Evolutionary conservation across 306 rosid species (phyloP).

Genomic region (Acacia melanoxylon): DNA sequence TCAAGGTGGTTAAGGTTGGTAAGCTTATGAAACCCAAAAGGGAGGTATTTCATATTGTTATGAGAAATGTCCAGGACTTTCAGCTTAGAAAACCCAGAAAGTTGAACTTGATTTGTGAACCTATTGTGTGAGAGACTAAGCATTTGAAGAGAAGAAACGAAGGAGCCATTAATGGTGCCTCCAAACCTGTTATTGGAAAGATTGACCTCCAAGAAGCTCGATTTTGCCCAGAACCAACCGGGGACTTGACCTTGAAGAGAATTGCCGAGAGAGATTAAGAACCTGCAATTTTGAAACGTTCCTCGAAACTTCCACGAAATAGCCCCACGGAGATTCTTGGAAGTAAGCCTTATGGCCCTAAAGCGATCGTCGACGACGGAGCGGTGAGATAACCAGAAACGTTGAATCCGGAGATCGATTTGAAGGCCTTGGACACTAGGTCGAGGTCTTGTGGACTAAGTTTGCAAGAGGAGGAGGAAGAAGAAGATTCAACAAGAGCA

Average conservation of each 20-base stretch:
- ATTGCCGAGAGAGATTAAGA: slow-evolving; percentile 72
- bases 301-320: slow-evolving; percentile 60
- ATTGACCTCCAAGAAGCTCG: slow-evolving; percentile 44
- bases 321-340: slow-evolving; percentile 64
- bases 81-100: slow-evolving; percentile 52
- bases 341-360: slow-evolving; percentile 45
- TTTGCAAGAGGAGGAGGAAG: slow-evolving; percentile 44
- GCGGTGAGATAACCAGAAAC: slow-evolving; percentile 53
- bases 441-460: slow-evolving; percentile 35
- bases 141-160: slow-evolving; percentile 52
- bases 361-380: slow-evolving; percentile 36
- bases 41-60: slow-evolving; percentile 50
- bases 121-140: slow-evolving; percentile 74
- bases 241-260: slow-evolving; percentile 62
- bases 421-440: slow-evolving; percentile 62
- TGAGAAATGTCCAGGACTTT: slow-evolving; percentile 62
- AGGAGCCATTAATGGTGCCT: slow-evolving; percentile 48
- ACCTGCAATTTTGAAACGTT: slow-evolving; percentile 50
- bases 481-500: slow-evolving; percentile 35
- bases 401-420: slow-evolving; percentile 64
- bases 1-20: slow-evolving; percentile 49
- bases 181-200: slow-evolving; percentile 70
- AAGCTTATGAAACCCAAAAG: slow-evolving; percentile 53
- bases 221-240: slow-evolving; percentile 56
- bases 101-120: slow-evolving; percentile 52